These are phyloP conservation scores for Leptomonas pyrrhocoris DNA, from an alignment of 208 protist genomes.

Conservation along the genomic window DNA sequence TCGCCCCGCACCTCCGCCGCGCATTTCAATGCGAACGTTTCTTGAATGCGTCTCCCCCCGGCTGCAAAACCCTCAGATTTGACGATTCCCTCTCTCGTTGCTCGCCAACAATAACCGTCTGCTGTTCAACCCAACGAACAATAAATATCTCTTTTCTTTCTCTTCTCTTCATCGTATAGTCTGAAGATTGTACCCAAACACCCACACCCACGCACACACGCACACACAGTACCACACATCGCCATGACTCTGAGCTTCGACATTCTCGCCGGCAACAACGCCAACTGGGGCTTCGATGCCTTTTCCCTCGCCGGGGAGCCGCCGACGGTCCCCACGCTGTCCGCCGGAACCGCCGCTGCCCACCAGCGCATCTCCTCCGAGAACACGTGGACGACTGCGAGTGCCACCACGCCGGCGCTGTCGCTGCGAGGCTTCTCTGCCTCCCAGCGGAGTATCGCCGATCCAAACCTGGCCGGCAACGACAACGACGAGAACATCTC, in stretches of 20 bases:
- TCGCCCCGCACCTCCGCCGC: too few species aligned
- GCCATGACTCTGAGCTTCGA: constrained; percentile 38
- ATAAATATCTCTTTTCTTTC: too few species aligned
- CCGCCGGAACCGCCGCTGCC: neutral
- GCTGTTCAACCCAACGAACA: too few species aligned
- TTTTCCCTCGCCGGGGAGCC: constrained; percentile 20
- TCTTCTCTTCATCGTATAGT: constrained; percentile 6
- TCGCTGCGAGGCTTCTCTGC: constrained; percentile 9
- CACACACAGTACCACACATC: neutral
- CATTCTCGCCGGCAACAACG: constrained; percentile 34
- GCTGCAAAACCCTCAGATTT: too few species aligned
- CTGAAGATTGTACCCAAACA: neutral
- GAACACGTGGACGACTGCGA: neutral
- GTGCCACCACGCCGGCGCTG: neutral
- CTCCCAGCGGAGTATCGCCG: constrained; percentile 7
- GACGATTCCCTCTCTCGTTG: too few species aligned
- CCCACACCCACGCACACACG: neutral
- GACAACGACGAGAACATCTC: constrained; percentile 31
- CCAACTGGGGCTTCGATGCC: constrained; percentile 34
- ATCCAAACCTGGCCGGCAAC: neutral
- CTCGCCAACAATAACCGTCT: too few species aligned
- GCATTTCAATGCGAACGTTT: too few species aligned
- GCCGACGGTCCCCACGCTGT: neutral
- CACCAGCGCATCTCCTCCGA: neutral
- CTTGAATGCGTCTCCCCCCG: too few species aligned